A percentile compares a stretch with the other conserved stretches of the same genome.
Evolutionary conservation across 805 yeast species (phyloP).

Genomic region (Candida methanosorbosa): DNA sequence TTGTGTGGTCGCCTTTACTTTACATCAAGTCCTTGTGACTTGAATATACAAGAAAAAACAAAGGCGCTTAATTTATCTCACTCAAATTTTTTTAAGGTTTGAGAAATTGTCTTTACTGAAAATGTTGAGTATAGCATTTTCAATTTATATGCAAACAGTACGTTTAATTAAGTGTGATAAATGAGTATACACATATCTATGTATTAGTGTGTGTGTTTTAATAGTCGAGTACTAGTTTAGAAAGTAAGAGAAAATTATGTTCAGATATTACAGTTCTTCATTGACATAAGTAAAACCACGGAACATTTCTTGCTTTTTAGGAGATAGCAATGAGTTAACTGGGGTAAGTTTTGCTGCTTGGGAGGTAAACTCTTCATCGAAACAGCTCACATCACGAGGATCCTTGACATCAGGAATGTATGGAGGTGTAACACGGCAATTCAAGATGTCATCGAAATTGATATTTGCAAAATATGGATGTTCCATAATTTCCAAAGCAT

Average conservation of each 20-base stretch:
- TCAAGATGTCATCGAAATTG: conserved; percentile 77
- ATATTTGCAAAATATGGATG: conserved; percentile 91
- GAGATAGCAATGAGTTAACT: conserved; percentile 76
- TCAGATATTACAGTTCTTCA: conserved; percentile 29
- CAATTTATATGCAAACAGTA: no score
- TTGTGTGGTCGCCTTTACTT: no score
- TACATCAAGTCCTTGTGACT: no score
- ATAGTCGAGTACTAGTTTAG: no score
- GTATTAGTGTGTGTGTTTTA: no score
- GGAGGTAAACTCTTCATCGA: conserved; percentile 90
- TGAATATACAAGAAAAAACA: no score
- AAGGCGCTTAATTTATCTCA: no score
- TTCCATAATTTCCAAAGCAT: conserved; percentile 90
- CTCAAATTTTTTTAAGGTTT: no score
- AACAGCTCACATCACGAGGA: conserved; percentile 86
- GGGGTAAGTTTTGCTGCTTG: conserved; percentile 95
- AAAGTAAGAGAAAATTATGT: background rate
- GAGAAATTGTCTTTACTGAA: no score
- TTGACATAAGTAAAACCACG: conserved; percentile 91
- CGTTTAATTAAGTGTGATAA: no score
- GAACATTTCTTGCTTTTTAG: conserved; percentile 91
- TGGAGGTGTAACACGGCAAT: conserved; percentile 74
- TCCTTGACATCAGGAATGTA: conserved; percentile 79
- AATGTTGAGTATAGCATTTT: no score
- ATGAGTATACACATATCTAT: no score